A percentile compares a stretch with the other conserved stretches of the same genome.
These are phyloP conservation scores for Hyphopichia fennica DNA, from an alignment of 1,139 yeast genomes.

Conservation along the genomic window DNA sequence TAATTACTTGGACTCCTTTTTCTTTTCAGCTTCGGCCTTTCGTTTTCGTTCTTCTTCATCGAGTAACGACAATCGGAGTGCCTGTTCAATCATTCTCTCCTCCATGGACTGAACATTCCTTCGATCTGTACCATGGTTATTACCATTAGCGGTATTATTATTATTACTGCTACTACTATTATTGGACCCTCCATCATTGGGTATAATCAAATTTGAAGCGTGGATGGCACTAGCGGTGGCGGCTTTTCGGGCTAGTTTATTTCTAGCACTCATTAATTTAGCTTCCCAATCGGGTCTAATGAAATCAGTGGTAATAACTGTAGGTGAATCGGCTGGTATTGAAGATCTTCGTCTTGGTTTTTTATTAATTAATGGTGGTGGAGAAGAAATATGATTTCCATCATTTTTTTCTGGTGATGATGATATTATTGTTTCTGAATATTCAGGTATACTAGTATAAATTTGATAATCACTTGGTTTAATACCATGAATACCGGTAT, in stretches of 20 bases:
- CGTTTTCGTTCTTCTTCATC: conserved; percentile 62
- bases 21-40: conserved; percentile 19
- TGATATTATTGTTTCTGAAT: conserved; percentile 11
- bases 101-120: conserved; percentile 44
- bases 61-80: conserved; percentile 67
- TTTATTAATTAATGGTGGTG: conserved; percentile 8
- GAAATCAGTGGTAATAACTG: conserved; percentile 73
- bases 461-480: conserved; percentile 35
- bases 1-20: conserved; percentile 8
- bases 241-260: conserved; percentile 76
- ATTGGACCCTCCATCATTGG: conserved; percentile 13
- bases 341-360: conserved; percentile 38
- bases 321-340: conserved; percentile 59
- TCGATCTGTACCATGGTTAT: conserved; percentile 4
- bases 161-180: conserved; percentile 3
- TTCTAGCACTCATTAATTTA: conserved; percentile 68
- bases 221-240: conserved; percentile 96
- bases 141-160: conserved; percentile 3
- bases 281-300: conserved; percentile 93
- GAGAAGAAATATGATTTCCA: conserved; percentile 2
- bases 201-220: conserved; percentile 65
- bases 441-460: conserved; percentile 11
- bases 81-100: conserved; percentile 82
- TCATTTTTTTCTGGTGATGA: conserved; percentile 12
- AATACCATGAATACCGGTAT: conserved; percentile 55